Evolutionary conservation across 2,329 filamentous ascomycete genomes (phyloP), one percentile per base, ranked within the genome.

Genomic region (Emmonsia crescens): DNA sequence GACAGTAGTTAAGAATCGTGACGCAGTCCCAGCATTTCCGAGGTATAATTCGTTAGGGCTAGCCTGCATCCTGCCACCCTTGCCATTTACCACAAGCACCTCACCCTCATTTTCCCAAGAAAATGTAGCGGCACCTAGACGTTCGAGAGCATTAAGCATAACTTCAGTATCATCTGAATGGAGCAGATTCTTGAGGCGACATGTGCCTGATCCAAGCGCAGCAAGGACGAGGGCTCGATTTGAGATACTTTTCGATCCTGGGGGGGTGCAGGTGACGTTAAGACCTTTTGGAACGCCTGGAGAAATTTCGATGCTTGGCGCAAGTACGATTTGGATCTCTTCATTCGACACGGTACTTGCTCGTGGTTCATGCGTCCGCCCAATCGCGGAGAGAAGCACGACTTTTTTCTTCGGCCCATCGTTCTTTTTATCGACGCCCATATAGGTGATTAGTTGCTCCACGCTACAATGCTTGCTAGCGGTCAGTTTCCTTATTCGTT

Each of bases 381-480:
- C 94, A 71, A 99, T 96, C 14, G 89, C 89, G 0, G 91, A 92
- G 12, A 99, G 81, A 8, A 99, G 83, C 6, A 96, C 93, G 65
- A 99, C 89, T 77, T 96, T 97, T 81, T 99, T 99, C 75, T 93
- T 91, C 63, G 84, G 84, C 1, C 94, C 94, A 52, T 96, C 89
- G 67, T 99, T 99, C 80, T 99, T 99, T 83, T 99, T 99, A 77
- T 99, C 94, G 9, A 99, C 88, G 0, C 89, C 91, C 94, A 99
- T 99, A 73, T 96, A 96, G 66, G 88, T 83, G 61, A 99, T 82
- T 59, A 99, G 77, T 42, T 89, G 83, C 68, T 96, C 89, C 2
- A 96, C 89, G 0, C 89, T 87, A 72, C 94, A 99, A 66, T 85
- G 82, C 76, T 96, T 96, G 60, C 89, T 89, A 1, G 91, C 92